Conservation (phyloP, 2,329 filamentous ascomycete genomes). For the Calonectria naviculata region DNA sequence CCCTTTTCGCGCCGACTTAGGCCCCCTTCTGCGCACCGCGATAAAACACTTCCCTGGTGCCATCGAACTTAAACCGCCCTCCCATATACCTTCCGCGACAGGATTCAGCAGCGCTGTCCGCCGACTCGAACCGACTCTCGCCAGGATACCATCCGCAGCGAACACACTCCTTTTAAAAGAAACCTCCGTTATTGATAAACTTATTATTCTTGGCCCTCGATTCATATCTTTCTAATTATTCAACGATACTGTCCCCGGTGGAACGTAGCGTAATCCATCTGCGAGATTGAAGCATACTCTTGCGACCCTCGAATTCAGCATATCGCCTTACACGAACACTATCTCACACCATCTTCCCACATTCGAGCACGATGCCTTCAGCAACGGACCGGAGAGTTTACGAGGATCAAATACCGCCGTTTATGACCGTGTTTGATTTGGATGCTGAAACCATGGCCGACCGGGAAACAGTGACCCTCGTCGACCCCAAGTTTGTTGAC, state of each 20-base stretch:
- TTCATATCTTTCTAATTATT: constrained; percentile 34
- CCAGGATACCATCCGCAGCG: constrained; percentile 29
- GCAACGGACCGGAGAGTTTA: constrained; percentile 70
- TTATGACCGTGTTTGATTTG: constrained; percentile 80
- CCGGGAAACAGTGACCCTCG: constrained; percentile 63
- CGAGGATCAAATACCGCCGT: constrained; percentile 79
- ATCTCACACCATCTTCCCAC: constrained; percentile 5
- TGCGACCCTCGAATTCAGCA: constrained; percentile 16
- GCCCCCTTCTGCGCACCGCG: constrained; percentile 23
- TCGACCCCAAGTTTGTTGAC: constrained; percentile 64
- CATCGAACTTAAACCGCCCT: constrained; percentile 27
- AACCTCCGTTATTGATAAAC: constrained; percentile 16
- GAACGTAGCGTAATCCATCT: constrained; percentile 32
- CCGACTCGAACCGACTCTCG: constrained; percentile 35
- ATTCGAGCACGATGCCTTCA: constrained; percentile 65
- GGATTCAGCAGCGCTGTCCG: constrained; percentile 45
- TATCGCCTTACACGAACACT: constrained; percentile 11
- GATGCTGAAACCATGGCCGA: constrained; percentile 67
- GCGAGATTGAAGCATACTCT: constrained; percentile 15
- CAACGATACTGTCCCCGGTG: constrained; percentile 32
- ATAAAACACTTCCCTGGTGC: constrained; percentile 20
- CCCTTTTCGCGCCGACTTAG: constrained; percentile 18
- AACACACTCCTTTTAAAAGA: constrained; percentile 41
- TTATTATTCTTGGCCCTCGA: constrained; percentile 28
- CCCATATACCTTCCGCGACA: constrained; percentile 32